phyloP scores from a whole-genome alignment of 2,329 filamentous ascomycete species.

The Penicillium sp. region DNA sequence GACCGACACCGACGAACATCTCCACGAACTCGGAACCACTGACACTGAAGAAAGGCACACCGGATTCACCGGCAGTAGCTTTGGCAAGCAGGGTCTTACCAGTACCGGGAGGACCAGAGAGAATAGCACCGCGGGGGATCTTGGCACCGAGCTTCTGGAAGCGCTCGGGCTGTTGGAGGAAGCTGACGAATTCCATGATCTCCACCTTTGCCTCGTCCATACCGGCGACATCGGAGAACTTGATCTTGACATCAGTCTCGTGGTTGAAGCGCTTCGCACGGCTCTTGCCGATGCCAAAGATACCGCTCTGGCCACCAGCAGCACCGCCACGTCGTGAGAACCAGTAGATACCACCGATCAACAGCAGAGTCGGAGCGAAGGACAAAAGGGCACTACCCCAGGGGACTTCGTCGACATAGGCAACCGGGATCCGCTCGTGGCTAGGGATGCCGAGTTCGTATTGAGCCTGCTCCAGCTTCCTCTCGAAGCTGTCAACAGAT shows the following conservation, averaged over 20 bases:
- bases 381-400: conserved; percentile 72
- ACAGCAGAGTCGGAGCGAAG: conserved; percentile 83
- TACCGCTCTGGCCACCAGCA: conserved; percentile 68
- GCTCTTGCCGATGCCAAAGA: conserved; percentile 96
- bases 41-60: conserved; percentile 96
- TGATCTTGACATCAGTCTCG: conserved; percentile 93
- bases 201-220: conserved; percentile 98
- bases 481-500: conserved; percentile 89
- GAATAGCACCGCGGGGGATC: conserved; percentile 93
- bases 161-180: conserved; percentile 87
- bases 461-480: conserved; percentile 84
- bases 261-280: conserved; percentile 97
- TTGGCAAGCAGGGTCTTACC: conserved; percentile 98
- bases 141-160: conserved; percentile 96
- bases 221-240: conserved; percentile 93
- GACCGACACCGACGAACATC: conserved; percentile 99
- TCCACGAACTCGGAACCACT: conserved; percentile 99
- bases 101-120: conserved; percentile 96
- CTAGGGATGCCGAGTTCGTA: conserved; percentile 81
- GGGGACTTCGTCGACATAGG: conserved; percentile 76
- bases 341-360: conserved; percentile 82
- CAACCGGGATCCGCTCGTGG: conserved; percentile 88
- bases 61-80: conserved; percentile 94
- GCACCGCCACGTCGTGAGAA: conserved; percentile 71
- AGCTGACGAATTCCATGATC: conserved; percentile 99